Conservation (phyloP, 73 alveolate genomes). For the Paramecium bursaria region DNA sequence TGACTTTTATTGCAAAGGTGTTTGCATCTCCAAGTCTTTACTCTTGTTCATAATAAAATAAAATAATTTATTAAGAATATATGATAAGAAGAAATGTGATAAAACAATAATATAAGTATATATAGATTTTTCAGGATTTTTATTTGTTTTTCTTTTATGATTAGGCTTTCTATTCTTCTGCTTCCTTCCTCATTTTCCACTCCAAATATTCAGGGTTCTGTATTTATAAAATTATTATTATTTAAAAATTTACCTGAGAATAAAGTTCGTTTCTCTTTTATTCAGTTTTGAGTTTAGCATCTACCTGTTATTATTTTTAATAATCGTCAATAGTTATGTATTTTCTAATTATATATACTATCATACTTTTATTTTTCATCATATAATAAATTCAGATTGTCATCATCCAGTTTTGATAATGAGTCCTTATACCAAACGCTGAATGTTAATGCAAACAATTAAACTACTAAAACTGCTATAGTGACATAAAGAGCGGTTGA, state of each 20-base stretch:
- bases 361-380: constrained; percentile 56
- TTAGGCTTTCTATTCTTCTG: too few species aligned
- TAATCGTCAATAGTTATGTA: constrained; percentile 55
- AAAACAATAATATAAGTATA: too few species aligned
- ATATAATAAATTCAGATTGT: constrained; percentile 13
- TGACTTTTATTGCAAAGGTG: too few species aligned
- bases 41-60: neutral
- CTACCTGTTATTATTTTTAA: constrained; percentile 3
- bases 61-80: neutral
- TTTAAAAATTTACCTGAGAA: too few species aligned
- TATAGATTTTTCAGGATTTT: too few species aligned
- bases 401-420: constrained; percentile 40
- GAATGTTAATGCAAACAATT: neutral
- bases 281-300: neutral
- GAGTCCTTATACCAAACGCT: constrained; percentile 59
- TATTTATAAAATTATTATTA: too few species aligned
- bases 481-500: neutral
- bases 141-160: too few species aligned
- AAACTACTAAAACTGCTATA: neutral
- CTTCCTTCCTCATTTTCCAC: neutral
- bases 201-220: neutral
- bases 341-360: constrained; percentile 29
- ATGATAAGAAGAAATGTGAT: too few species aligned
- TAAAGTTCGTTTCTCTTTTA: constrained; percentile 42
- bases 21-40: constrained; percentile 30